Evolutionary conservation across 2,329 filamentous ascomycete species (phyloP), one percentile per base, ranked within the genome.

Genomic region (Eutypella sp.): DNA sequence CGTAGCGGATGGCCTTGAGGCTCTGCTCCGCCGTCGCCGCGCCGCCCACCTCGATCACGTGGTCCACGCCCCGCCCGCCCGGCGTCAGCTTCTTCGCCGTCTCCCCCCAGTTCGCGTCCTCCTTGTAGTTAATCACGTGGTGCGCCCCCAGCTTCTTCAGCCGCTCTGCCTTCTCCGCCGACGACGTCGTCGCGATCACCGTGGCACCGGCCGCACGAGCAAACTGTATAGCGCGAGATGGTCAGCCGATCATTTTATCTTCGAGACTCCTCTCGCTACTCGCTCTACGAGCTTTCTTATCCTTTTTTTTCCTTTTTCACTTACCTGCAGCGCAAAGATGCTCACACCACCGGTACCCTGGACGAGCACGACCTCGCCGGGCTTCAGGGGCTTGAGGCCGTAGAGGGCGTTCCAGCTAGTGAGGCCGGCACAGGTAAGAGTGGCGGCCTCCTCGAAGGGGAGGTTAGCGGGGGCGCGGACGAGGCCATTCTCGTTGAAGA

Each of bases 301-400:
- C 6, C 31, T 5, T 15, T 8, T 6, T 34, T 9, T 34, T 34
- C 31, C 6, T 34, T 16, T 16, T 39, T 34, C 15, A 51, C 59
- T 20, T 50, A 62, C 61, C 57, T 67, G 83, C n/a, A 86, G 62
- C 3, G 75, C 83, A 47, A 85, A 85, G 48, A 86, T 72, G 50
- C 74, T 79, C 7, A 87, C 84, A 47, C 84, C 84, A 18, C 84
- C 84, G 0, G 82, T 87, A n/a, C 84, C 84, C 63, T 87, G 81
- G 1, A 82, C 82, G 27, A 88, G 71, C 3, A 88, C 81, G 55
- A 63, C 72, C 49, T 77, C 65, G 4, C 81, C 81, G 0, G 78
- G 74, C 56, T 71, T 69, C 47, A 84, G 51, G 20, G 69, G 67
- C 53, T 64, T 64, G 24, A 81, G 56, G 2, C 82, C 82, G 54